Percentiles rank a stretch among this genome's conserved stretches.
These are phyloP conservation scores for Purpureocillium lavendulum DNA, from an alignment of 2,329 filamentous ascomycete genomes.

Conservation along the genomic window DNA sequence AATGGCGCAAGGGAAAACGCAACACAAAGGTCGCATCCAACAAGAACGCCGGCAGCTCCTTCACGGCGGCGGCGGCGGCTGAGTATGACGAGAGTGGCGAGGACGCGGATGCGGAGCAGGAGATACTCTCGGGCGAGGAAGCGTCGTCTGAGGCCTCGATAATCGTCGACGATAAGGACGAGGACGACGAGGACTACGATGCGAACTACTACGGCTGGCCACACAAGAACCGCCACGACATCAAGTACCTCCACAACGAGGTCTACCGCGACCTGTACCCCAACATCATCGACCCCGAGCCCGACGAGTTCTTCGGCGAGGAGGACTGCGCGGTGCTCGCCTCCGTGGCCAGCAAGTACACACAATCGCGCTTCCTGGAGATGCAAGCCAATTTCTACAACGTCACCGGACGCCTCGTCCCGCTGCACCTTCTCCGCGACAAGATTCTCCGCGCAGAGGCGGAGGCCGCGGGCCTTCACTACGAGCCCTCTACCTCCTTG, in stretches of 20 bases:
- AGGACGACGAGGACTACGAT: not conserved
- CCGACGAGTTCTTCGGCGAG: slow-evolving; percentile 16
- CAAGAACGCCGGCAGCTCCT: no score
- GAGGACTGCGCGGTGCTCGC: slow-evolving; percentile 27
- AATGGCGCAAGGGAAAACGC: slow-evolving; percentile 11
- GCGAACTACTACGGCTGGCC: slow-evolving; percentile 4
- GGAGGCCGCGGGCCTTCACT: not conserved
- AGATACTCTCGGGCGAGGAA: slow-evolving; percentile 17
- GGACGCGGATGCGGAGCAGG: not conserved
- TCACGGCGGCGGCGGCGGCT: no score
- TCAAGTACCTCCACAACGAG: slow-evolving; percentile 21
- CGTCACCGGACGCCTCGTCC: slow-evolving; percentile 31
- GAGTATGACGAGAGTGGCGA: slow-evolving; percentile 2
- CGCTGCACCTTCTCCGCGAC: slow-evolving; percentile 25
- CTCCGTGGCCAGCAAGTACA: slow-evolving; percentile 22
- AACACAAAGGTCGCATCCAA: slow-evolving; percentile 12
- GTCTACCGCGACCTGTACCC: slow-evolving; percentile 23
- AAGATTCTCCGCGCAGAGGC: slow-evolving; percentile 22
- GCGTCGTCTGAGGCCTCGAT: slow-evolving; percentile 16
- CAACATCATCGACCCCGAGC: slow-evolving; percentile 8
- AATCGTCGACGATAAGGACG: slow-evolving; percentile 8
- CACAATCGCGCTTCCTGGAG: slow-evolving; percentile 27
- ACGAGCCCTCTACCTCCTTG: no score
- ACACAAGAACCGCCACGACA: slow-evolving; percentile 14
- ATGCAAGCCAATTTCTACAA: slow-evolving; percentile 37